Conservation (phyloP, 208 protist genomes). For the Acanthamoeba lenticulata region DNA sequence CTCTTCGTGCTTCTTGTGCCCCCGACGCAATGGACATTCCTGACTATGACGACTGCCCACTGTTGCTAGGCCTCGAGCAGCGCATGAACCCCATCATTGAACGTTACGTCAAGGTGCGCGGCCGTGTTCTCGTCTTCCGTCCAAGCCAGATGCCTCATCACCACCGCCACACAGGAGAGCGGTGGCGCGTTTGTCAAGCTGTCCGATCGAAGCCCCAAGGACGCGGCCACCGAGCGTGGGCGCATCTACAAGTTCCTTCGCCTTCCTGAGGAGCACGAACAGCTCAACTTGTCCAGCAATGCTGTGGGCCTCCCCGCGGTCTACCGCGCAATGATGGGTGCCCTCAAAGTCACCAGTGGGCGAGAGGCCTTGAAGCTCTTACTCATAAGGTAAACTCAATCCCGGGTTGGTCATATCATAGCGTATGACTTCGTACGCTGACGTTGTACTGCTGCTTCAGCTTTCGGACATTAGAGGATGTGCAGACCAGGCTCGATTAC, state of each 20-base stretch:
- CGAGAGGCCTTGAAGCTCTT: constrained; percentile 59
- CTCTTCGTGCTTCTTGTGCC: neutral
- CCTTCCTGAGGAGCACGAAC: neutral
- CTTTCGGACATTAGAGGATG: constrained; percentile 43
- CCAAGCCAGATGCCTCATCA: neutral
- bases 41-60: constrained; percentile 42
- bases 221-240: constrained; percentile 16
- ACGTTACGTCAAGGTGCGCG: constrained; percentile 51
- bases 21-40: constrained; percentile 52
- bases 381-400: constrained; percentile 25
- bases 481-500: constrained; percentile 14
- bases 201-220: constrained; percentile 48
- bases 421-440: neutral
- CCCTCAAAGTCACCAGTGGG: constrained; percentile 47
- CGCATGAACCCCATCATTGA: constrained; percentile 64
- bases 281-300: neutral
- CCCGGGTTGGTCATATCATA: neutral
- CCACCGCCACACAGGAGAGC: neutral
- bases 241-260: constrained; percentile 59
- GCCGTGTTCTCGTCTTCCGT: no score
- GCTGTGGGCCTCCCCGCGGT: constrained; percentile 15
- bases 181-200: constrained; percentile 59
- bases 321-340: constrained; percentile 51
- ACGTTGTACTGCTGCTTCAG: neutral
- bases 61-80: constrained; percentile 18